Percentiles rank a stretch among this genome's conserved stretches.
phyloP scores from a whole-genome alignment of 768 basidiomycete species.

The Lepiota venenata region DNA sequence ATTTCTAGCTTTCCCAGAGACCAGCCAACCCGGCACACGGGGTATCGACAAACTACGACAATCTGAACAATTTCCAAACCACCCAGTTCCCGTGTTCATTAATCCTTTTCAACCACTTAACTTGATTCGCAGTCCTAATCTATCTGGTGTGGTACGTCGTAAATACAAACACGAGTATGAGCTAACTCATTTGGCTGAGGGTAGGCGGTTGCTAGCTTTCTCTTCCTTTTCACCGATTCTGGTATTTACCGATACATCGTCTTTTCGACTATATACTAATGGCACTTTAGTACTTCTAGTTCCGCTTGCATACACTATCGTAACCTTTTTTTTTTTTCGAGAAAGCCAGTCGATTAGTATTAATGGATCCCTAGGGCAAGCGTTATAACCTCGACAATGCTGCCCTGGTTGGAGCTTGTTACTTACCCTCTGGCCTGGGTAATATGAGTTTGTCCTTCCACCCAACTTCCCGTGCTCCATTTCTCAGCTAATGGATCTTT shows the following conservation, averaged over 20 bases:
- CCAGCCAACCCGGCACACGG: slow-evolving; percentile 54
- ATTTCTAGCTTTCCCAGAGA: slow-evolving; percentile 54
- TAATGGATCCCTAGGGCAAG: slow-evolving; percentile 37
- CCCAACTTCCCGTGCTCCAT: no score
- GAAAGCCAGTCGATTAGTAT: not conserved
- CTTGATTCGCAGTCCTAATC: slow-evolving; percentile 52
- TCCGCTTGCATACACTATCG: slow-evolving; percentile 66
- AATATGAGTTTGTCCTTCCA: slow-evolving; percentile 42
- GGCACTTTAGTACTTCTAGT: slow-evolving; percentile 45
- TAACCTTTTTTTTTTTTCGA: slow-evolving; percentile 28
- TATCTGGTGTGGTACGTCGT: slow-evolving; percentile 43
- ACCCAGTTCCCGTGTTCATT: slow-evolving; percentile 33
- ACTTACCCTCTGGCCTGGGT: slow-evolving; percentile 54
- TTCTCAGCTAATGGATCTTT: no score
- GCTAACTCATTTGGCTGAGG: slow-evolving; percentile 27
- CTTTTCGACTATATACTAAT: slow-evolving; percentile 1
- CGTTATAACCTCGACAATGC: slow-evolving; percentile 49
- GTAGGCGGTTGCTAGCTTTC: slow-evolving; percentile 28
- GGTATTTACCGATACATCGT: slow-evolving; percentile 24
- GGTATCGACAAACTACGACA: slow-evolving; percentile 45
- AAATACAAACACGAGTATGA: not conserved
- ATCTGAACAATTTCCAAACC: slow-evolving; percentile 13
- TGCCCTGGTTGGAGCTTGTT: slow-evolving; percentile 54
- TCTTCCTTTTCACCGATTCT: slow-evolving; percentile 35
- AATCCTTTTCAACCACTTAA: slow-evolving; percentile 50